Evolutionary conservation across 2,329 filamentous ascomycete genomes (phyloP).

Genomic region (Dactylellina drechsleri): DNA sequence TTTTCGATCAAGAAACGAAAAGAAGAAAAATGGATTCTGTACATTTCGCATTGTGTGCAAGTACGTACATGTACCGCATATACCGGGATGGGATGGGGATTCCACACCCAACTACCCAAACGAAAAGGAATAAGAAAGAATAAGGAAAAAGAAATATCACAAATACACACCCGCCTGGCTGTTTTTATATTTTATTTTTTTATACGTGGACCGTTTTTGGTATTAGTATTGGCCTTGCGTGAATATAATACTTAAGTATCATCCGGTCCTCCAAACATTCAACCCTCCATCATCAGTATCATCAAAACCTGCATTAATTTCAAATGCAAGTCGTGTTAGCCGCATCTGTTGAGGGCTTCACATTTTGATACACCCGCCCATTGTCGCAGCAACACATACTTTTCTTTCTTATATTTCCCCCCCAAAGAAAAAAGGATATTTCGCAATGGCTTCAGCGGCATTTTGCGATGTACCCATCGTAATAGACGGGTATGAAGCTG

Average conservation of each 20-base stretch:
- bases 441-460: conserved; percentile 44
- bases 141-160: conserved; percentile 7
- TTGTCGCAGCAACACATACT: conserved; percentile 45
- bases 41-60: conserved; percentile 24
- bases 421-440: conserved; percentile 16
- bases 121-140: conserved; percentile 17
- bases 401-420: conserved; percentile 4
- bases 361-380: conserved; percentile 43
- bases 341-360: conserved; percentile 40
- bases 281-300: conserved; percentile 35
- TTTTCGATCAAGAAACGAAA: conserved; percentile 19
- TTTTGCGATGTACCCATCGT: conserved; percentile 46
- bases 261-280: conserved; percentile 17
- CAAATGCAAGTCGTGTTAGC: conserved; percentile 41
- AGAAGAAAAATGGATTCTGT: conserved; percentile 21
- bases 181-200: too few species aligned
- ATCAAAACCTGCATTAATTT: conserved; percentile 22
- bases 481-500: conserved; percentile 51
- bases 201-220: too few species aligned
- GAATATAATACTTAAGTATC: conserved; percentile 53
- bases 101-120: conserved; percentile 35
- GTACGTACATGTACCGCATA: conserved; percentile 42
- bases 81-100: conserved; percentile 48
- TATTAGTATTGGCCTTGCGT: conserved; percentile 15
- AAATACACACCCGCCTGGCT: neutral